These are phyloP conservation scores for Myxozyma geophila DNA, from an alignment of 805 yeast species.

Conservation along the genomic window DNA sequence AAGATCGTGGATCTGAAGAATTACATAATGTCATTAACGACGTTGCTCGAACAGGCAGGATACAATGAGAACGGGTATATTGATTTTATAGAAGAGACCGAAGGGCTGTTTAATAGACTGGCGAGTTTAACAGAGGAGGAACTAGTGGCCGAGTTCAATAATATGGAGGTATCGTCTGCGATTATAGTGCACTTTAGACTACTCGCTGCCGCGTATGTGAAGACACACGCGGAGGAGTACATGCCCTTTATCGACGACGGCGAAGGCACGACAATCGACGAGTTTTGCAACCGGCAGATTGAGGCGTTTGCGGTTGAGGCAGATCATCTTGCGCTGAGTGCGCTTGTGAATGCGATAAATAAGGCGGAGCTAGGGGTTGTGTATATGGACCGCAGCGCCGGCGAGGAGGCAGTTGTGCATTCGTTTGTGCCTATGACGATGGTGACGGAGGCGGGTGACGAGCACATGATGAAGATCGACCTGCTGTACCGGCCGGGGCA, in stretches of 20 bases:
- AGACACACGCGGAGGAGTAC: conserved; percentile 36
- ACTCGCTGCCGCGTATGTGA: conserved; percentile 38
- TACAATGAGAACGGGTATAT: conserved; percentile 35
- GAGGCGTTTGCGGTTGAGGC: conserved; percentile 40
- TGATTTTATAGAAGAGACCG: conserved; percentile 36
- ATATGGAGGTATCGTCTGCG: conserved; percentile 38
- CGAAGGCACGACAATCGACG: conserved; percentile 34
- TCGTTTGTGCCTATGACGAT: conserved; percentile 21
- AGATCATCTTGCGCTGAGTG: conserved; percentile 38
- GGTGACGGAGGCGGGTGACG: not conserved
- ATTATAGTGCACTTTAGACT: conserved; percentile 36
- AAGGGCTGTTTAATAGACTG: conserved; percentile 22
- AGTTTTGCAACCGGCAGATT: conserved; percentile 35
- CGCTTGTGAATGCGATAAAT: conserved; percentile 36
- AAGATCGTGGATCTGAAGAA: conserved; percentile 9
- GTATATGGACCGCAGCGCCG: conserved; percentile 37
- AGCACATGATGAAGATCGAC: conserved; percentile 17
- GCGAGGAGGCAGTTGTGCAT: conserved; percentile 32
- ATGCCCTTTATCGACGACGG: conserved; percentile 35
- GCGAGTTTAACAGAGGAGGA: conserved; percentile 13
- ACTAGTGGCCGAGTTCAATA: conserved; percentile 30
- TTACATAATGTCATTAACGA: conserved; percentile 10
- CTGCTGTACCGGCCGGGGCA: conserved; percentile 39
- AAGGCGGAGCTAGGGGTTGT: conserved; percentile 32
- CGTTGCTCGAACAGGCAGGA: conserved; percentile 35